Percentiles rank a stretch among this genome's conserved stretches.
These are phyloP conservation scores for Xylaria flabelliformis DNA, from an alignment of 495 filamentous ascomycete species.

Conservation along the genomic window DNA sequence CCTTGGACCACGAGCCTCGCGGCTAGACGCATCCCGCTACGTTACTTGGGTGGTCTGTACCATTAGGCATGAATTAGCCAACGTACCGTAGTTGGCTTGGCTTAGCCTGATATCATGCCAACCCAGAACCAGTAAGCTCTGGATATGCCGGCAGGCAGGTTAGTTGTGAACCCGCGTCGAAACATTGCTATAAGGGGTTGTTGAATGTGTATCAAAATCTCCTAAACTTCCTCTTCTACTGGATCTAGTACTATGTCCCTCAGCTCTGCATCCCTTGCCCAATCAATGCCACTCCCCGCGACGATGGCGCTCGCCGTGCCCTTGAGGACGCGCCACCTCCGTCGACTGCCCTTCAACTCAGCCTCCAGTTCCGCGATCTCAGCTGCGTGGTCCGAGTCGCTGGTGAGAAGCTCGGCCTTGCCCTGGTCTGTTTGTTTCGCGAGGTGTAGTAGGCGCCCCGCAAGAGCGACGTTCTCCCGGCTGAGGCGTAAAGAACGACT, in stretches of 20 bases:
- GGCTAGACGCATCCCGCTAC: not conserved
- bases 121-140: not conserved
- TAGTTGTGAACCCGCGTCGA: not conserved
- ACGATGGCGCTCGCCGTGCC: conserved; percentile 74
- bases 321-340: conserved; percentile 76
- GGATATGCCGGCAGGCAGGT: not conserved
- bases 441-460: conserved; percentile 65
- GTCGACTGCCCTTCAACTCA: conserved; percentile 62
- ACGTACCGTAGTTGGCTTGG: not conserved
- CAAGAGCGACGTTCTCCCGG: conserved; percentile 66
- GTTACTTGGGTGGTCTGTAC: not conserved
- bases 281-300: conserved; percentile 84
- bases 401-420: conserved; percentile 55
- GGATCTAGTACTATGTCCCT: conserved; percentile 77
- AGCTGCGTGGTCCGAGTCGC: conserved; percentile 56
- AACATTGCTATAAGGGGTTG: not conserved
- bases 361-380: conserved; percentile 63
- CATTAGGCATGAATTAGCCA: not conserved
- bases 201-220: not conserved
- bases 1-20: not conserved
- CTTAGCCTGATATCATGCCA: not conserved
- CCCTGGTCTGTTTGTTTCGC: conserved; percentile 59
- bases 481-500: conserved; percentile 60
- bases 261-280: conserved; percentile 74
- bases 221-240: conserved; percentile 52